Percentiles rank a stretch among this genome's conserved stretches.
Evolutionary conservation across 2,329 filamentous ascomycete species (phyloP).

Genomic region (Chaetomiaceae sp.): DNA sequence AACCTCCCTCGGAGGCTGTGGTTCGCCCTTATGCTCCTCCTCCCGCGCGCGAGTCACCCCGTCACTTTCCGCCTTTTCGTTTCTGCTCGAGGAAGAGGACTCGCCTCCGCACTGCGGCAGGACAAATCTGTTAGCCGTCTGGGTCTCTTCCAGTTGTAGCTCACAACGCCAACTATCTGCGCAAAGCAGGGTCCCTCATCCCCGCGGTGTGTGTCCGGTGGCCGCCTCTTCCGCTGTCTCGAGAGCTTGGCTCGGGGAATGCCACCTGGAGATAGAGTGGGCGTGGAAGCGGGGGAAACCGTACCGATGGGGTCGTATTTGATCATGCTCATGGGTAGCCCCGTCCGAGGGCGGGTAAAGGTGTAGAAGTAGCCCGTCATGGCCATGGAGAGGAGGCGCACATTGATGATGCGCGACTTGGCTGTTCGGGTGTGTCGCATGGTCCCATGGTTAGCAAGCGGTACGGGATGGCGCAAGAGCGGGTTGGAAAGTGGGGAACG

Average conservation of each 20-base stretch:
- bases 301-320: constrained; percentile 97
- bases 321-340: constrained; percentile 87
- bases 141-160: background rate
- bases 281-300: constrained; percentile 20
- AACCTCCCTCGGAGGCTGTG: no score
- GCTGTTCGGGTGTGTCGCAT: constrained; percentile 43
- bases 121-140: background rate
- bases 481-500: background rate
- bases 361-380: constrained; percentile 98
- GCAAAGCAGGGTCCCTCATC: no score
- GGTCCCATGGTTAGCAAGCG: no score
- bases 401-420: constrained; percentile 87
- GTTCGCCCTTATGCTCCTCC: no score
- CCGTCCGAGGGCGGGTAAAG: constrained; percentile 71
- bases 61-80: constrained; percentile 54
- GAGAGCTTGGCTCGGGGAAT: background rate
- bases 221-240: no score
- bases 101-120: constrained; percentile 71
- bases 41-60: background rate
- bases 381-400: constrained; percentile 96
- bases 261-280: background rate
- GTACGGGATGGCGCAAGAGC: background rate
- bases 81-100: constrained; percentile 95
- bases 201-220: no score
- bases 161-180: no score